Percentiles rank a stretch among this genome's conserved stretches.
phyloP scores from a whole-genome alignment of 78 protist genomes.

The Bigelowiella natans region DNA sequence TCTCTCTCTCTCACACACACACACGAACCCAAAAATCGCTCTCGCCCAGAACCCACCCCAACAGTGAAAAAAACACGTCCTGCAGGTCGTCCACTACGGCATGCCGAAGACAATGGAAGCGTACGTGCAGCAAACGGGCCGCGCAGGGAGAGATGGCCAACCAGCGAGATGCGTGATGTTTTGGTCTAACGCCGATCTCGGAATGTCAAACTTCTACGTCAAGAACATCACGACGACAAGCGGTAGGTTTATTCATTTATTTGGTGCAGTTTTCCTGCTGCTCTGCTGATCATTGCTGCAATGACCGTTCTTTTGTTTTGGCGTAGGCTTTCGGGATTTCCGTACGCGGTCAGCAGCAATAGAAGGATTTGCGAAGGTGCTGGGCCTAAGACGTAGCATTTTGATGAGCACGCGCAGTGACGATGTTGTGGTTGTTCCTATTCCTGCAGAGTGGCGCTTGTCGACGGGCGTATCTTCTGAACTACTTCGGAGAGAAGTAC shows the following conservation, averaged over 20 bases:
- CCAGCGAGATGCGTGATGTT: constrained; percentile 5
- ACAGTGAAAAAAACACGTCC: too few relatives aligned
- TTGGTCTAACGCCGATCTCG: not conserved
- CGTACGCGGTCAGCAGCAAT: not conserved
- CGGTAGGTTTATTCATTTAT: too few relatives aligned
- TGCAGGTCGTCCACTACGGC: constrained; percentile 34
- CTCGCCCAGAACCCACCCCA: too few relatives aligned
- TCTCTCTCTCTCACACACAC: too few relatives aligned
- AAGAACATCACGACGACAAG: not conserved
- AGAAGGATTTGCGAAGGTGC: not conserved
- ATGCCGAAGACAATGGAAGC: constrained; percentile 25
- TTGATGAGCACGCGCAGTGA: too few relatives aligned
- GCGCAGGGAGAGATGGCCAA: constrained; percentile 40
- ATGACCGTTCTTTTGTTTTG: too few relatives aligned
- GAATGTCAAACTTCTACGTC: not conserved
- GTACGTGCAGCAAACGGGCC: constrained; percentile 36
- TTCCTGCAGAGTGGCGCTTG: not conserved
- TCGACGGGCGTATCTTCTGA: not conserved
- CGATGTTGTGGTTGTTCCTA: too few relatives aligned
- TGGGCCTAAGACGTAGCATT: too few relatives aligned
- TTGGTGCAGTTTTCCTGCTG: too few relatives aligned
- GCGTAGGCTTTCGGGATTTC: not conserved
- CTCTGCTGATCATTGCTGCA: too few relatives aligned
- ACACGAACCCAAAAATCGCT: too few relatives aligned
- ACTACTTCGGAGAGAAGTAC: constrained; percentile 4